These are phyloP conservation scores for Lactarius tabidus DNA, from an alignment of 768 basidiomycete genomes.

Conservation along the genomic window DNA sequence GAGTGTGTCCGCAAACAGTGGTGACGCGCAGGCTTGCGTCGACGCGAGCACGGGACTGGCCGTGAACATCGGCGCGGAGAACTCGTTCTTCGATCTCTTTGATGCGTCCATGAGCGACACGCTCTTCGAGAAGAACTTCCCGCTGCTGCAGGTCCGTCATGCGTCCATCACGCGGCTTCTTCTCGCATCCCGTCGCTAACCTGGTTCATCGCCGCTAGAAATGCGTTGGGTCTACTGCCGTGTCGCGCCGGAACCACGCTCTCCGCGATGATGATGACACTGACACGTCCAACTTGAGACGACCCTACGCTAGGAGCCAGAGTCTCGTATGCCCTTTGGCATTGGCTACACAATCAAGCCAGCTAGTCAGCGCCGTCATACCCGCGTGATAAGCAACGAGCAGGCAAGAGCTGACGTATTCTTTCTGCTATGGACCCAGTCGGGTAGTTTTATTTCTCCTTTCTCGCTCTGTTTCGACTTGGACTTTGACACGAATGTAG, in stretches of 20 bases:
- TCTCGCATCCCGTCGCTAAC: neutral
- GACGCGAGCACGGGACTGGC: conserved; percentile 1
- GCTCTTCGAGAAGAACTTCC: conserved; percentile 3
- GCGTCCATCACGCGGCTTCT: neutral
- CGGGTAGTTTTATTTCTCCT: neutral
- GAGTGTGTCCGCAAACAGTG: neutral
- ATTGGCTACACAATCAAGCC: neutral
- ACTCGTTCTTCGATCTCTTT: neutral
- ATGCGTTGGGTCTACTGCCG: neutral
- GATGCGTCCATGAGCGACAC: neutral
- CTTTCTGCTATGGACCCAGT: neutral
- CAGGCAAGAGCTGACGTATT: neutral
- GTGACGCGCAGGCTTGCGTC: conserved; percentile 19
- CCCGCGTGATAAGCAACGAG: neutral
- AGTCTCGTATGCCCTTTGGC: neutral
- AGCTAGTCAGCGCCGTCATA: neutral
- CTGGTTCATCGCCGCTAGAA: neutral
- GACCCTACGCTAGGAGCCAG: neutral
- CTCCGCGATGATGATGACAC: neutral
- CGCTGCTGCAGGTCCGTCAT: conserved; percentile 7
- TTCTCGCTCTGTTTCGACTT: neutral
- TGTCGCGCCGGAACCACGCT: neutral
- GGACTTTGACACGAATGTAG: neutral
- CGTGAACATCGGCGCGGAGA: conserved; percentile 4
- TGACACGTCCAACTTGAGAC: neutral